phyloP scores from a whole-genome alignment of 2,329 filamentous ascomycete genomes.

The Didymella pomorum region DNA sequence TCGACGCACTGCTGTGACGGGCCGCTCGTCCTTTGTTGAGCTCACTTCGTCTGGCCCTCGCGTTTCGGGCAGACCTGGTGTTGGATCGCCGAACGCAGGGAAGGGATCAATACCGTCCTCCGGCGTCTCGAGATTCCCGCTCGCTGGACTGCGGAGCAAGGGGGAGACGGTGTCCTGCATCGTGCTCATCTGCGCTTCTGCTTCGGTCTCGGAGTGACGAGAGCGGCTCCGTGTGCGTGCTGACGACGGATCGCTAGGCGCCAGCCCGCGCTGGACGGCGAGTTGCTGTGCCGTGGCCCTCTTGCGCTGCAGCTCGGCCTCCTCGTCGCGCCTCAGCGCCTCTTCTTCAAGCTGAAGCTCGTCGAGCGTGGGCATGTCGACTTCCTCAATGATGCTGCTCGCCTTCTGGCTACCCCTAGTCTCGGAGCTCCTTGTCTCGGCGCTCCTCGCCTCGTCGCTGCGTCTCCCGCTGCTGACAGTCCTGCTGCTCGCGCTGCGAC shows the following conservation, averaged over 20 bases:
- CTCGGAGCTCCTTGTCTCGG: constrained; percentile 1
- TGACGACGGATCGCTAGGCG: constrained; percentile 16
- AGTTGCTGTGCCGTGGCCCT: constrained; percentile 64
- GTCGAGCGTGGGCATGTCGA: constrained; percentile 56
- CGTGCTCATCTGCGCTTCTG: not conserved
- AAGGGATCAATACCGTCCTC: constrained; percentile 27
- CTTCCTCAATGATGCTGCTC: not conserved
- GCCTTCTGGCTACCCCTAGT: not conserved
- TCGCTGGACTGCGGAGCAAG: constrained; percentile 3
- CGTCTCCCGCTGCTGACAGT: constrained; percentile 6
- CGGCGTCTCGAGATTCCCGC: constrained; percentile 20
- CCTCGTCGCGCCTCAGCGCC: constrained; percentile 62
- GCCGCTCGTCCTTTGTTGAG: not conserved
- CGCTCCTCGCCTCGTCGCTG: not conserved
- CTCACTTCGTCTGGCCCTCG: not conserved
- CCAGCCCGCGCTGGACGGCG: constrained; percentile 63
- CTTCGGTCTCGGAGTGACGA: too few species aligned
- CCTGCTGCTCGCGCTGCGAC: constrained; percentile 15
- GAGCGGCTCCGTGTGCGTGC: too few species aligned
- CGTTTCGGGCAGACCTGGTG: not conserved
- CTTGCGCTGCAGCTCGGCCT: constrained; percentile 61
- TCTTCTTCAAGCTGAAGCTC: constrained; percentile 68
- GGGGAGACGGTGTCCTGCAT: not conserved
- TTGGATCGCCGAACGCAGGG: constrained; percentile 36
- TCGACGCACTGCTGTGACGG: constrained; percentile 7